A percentile compares a stretch with the other conserved stretches of the same genome.
These are phyloP conservation scores for Talaromyces liani DNA, from an alignment of 495 filamentous ascomycete genomes.

Conservation along the genomic window DNA sequence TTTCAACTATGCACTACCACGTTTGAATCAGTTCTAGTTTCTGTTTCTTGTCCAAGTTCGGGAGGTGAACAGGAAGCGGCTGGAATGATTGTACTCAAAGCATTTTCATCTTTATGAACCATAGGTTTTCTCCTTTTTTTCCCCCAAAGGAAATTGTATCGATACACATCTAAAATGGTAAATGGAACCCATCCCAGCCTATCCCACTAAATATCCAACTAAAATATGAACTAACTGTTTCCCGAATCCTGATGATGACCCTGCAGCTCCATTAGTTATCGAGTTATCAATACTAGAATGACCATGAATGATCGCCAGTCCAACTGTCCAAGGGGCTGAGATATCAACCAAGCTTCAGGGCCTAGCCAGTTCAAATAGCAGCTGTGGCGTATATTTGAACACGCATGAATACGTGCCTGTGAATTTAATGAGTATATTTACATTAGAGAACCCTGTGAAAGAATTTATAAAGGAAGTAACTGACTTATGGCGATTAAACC, in stretches of 20 bases:
- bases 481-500: too few relatives aligned
- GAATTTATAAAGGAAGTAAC: too few relatives aligned
- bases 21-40: neutral
- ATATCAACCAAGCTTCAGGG: neutral
- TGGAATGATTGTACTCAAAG: neutral
- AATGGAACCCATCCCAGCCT: neutral
- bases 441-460: too few relatives aligned
- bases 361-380: too few relatives aligned
- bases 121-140: too few relatives aligned
- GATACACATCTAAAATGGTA: neutral
- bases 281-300: neutral
- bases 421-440: too few relatives aligned
- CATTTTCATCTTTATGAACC: too few relatives aligned
- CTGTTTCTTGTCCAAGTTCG: neutral
- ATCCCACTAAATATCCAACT: neutral
- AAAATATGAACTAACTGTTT: neutral
- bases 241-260: neutral
- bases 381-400: too few relatives aligned
- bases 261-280: neutral
- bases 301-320: neutral
- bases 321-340: neutral
- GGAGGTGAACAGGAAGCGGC: neutral
- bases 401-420: too few relatives aligned
- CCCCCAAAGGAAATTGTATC: neutral
- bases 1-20: neutral